Evolutionary conservation across 352 stramenopile species (phyloP), one percentile per base, ranked within the genome.

Genomic region (Phytophthora cactorum): DNA sequence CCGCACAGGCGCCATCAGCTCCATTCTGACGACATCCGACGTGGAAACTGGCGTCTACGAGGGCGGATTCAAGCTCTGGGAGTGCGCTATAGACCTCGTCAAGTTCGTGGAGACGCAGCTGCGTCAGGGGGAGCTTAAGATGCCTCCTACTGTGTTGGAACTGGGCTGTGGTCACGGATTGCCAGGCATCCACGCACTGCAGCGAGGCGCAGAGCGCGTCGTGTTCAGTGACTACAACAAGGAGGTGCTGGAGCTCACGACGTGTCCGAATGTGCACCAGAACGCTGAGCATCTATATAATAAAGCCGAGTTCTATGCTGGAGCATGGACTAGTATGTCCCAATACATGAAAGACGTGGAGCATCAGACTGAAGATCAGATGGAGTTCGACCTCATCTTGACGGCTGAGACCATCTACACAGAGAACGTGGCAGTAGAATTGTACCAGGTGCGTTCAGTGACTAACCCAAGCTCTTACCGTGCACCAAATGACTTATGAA

Each of bases 151-250:
- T 6, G 86, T 95, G 47, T 61, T 93, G 65, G 86, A 96, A 43
- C 73, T 96, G 5, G 88, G 88, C 41, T 96, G 88, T 49, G 88
- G 88, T 8, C 88, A 96, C 58, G 88, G 80, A 3, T 66, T 96
- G 11, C 85, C 88, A 0, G 88, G 86, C 25, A 93, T 96, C 46
- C 78, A 91, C 54, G 85, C 86, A 15, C 73, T 96, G 8, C 82
- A 86, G 27, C 66, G 74, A 71, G 88, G 86, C 0, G 88, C 86
- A 0, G n/a, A 79, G 10, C 59, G 81, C 9, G 87, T 95, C 7
- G 68, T 84, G 52, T 96, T 96, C 61, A 92, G 86, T 62, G 88
- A 96, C 71, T 96, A 96, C 70, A 96, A 96, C 65, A 92, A 91
- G 59, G 88, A 96, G 61, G 88, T 96, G 50, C 77, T 96, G 43